Conservation (phyloP, 345 rosid species). For the Eucalyptus camaldulensis region DNA sequence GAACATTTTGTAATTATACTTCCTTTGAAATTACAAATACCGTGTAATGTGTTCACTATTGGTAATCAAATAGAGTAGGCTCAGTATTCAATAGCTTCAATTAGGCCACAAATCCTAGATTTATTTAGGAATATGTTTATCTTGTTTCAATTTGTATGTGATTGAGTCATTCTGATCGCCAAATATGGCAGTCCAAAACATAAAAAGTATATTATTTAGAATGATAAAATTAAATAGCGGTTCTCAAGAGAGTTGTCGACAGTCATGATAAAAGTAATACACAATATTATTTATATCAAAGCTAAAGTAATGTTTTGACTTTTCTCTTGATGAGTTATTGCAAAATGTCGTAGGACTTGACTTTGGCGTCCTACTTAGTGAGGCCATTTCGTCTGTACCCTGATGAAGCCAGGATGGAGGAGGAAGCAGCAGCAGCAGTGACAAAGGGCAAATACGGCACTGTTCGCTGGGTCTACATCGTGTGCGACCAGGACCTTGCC, state of each 20-base stretch:
- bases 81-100: not conserved
- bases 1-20: not conserved
- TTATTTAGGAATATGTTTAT: not conserved
- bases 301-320: not conserved
- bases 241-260: not conserved
- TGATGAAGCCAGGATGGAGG: not conserved
- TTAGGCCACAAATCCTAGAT: not conserved
- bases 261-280: not conserved
- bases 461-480: conserved; percentile 1
- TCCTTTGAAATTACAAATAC: not conserved
- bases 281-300: not conserved
- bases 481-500: conserved; percentile 9
- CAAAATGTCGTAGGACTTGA: conserved; percentile 12
- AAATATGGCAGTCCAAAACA: not conserved
- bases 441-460: conserved; percentile 12
- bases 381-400: not conserved
- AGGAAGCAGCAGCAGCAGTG: not conserved
- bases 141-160: not conserved
- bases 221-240: not conserved
- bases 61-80: not conserved
- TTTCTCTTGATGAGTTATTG: not conserved
- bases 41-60: not conserved
- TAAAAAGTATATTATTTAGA: not conserved
- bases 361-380: conserved; percentile 4
- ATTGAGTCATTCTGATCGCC: not conserved